Evolutionary conservation across 371 early-diverging fungal species (phyloP).

Genomic region (Mortierella sp.): DNA sequence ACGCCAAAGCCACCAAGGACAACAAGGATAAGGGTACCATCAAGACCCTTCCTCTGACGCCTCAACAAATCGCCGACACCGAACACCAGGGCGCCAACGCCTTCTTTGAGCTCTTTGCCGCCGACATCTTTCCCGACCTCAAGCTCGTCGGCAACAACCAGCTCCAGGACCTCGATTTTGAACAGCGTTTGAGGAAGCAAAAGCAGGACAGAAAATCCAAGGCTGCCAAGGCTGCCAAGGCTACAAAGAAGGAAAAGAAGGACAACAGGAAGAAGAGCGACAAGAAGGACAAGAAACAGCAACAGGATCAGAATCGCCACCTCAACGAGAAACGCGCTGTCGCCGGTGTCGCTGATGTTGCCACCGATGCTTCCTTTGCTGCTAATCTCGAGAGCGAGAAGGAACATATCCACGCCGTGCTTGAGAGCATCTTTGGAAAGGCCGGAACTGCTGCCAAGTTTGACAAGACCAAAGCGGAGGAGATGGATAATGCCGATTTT

Average conservation of each 20-base stretch:
- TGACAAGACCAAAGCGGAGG: neutral
- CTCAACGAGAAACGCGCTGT: neutral
- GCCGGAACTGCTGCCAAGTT: neutral
- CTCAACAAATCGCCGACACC: slow-evolving; percentile 27
- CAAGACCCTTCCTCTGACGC: neutral
- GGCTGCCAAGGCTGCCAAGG: neutral
- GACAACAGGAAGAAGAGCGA: neutral
- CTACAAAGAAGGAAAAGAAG: neutral
- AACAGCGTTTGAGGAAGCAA: slow-evolving; percentile 9
- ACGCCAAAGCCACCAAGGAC: slow-evolving; percentile 1
- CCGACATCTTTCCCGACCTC: slow-evolving; percentile 1
- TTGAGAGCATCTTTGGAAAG: neutral
- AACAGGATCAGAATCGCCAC: neutral
- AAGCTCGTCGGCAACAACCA: neutral
- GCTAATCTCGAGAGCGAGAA: neutral
- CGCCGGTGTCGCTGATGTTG: slow-evolving; percentile 1
- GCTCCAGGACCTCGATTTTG: neutral
- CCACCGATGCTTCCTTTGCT: neutral
- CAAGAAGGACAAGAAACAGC: slow-evolving; percentile 1
- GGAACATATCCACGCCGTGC: neutral
- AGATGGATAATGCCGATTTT: neutral
- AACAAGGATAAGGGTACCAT: neutral
- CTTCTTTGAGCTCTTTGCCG: slow-evolving; percentile 21
- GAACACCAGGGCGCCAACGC: slow-evolving; percentile 30
- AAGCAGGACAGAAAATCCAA: neutral